phyloP scores from a whole-genome alignment of 2,329 filamentous ascomycete genomes.

The Aspergillus sp. region DNA sequence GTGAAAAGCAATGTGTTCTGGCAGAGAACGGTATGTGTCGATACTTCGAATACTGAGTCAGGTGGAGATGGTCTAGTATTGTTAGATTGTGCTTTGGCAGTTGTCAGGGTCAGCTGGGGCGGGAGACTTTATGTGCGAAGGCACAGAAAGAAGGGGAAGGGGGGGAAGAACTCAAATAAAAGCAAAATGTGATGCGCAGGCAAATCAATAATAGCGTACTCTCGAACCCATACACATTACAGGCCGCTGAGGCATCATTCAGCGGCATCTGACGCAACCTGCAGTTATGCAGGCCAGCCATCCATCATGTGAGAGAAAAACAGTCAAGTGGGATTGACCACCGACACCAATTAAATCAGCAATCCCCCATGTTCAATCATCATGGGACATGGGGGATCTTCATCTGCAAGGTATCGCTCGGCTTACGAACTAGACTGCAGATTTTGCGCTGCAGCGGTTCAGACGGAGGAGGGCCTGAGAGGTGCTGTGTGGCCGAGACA shows the following conservation, averaged over 20 bases:
- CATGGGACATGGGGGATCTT: neutral
- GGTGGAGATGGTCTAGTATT: too few species aligned
- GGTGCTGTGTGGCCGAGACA: neutral
- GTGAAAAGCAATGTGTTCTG: neutral
- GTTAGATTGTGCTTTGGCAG: too few species aligned
- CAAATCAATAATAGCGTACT: too few species aligned
- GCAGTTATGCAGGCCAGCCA: neutral
- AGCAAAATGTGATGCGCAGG: neutral
- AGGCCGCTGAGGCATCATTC: neutral
- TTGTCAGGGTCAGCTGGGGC: too few species aligned
- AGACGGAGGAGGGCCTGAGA: neutral
- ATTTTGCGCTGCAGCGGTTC: neutral
- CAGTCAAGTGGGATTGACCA: neutral
- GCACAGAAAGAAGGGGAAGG: neutral
- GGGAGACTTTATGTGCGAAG: too few species aligned
- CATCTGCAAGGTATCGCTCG: neutral
- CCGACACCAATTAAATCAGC: neutral
- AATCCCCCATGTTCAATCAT: neutral
- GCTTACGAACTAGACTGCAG: neutral
- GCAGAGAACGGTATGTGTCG: too few species aligned
- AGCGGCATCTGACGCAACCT: neutral
- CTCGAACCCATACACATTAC: neutral
- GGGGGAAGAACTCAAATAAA: neutral
- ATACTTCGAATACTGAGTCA: too few species aligned
- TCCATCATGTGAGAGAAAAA: neutral